Conservation (phyloP, 148 eudicot species). For the Rhododendron vialii region DNA sequence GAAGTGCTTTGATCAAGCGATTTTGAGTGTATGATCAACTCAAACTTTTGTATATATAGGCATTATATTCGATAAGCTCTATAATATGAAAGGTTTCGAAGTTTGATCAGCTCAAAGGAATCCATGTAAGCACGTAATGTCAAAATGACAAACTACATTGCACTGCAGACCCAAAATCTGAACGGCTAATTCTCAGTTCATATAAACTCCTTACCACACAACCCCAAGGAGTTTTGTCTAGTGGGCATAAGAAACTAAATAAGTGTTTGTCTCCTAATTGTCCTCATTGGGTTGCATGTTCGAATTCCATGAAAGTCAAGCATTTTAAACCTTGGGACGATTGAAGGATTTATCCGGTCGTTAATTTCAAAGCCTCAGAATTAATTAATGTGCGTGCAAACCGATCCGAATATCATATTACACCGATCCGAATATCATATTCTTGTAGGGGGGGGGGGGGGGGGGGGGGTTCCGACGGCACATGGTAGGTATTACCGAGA, state of each 20-base stretch:
- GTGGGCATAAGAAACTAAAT: no score
- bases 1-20: background rate
- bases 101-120: background rate
- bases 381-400: no score
- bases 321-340: no score
- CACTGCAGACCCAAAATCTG: background rate
- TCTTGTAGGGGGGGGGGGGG: no score
- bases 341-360: no score
- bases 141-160: background rate
- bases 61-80: background rate
- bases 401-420: no score
- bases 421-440: no score
- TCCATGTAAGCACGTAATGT: background rate
- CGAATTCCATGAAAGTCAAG: no score
- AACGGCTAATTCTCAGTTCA: background rate
- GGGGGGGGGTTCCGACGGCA: no score
- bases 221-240: background rate
- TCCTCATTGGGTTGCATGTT: no score
- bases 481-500: background rate
- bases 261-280: no score
- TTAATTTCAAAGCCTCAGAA: no score
- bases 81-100: background rate
- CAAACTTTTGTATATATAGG: background rate
- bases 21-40: background rate
- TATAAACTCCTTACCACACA: background rate